Conservation (phyloP, 257 asterid genomes). For the Penstemon newberryi region DNA sequence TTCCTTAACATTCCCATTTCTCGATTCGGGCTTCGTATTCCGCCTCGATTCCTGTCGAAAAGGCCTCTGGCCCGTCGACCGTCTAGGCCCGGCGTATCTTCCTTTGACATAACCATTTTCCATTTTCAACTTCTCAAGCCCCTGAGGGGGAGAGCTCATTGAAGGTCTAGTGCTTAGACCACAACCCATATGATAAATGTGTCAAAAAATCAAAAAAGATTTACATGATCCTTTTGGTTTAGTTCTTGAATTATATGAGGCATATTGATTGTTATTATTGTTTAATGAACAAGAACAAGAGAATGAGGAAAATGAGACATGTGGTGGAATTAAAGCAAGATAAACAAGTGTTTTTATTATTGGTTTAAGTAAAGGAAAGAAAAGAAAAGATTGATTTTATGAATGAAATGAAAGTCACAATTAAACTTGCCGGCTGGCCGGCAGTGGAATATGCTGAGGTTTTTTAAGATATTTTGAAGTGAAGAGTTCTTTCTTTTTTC, state of each 20-base stretch:
- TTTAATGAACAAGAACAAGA: slow-evolving; percentile 40
- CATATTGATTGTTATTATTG: slow-evolving; percentile 6
- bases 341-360: not conserved
- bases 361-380: not conserved
- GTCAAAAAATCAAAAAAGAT: not conserved
- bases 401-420: not conserved
- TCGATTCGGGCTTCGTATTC: slow-evolving; percentile 29
- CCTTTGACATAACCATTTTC: slow-evolving; percentile 49
- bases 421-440: slow-evolving; percentile 38
- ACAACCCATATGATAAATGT: slow-evolving; percentile 51
- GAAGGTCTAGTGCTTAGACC: slow-evolving; percentile 46
- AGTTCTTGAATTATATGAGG: slow-evolving; percentile 10
- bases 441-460: slow-evolving; percentile 21
- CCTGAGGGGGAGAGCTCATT: slow-evolving; percentile 40
- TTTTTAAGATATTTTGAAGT: not conserved
- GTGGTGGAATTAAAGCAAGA: slow-evolving; percentile 28
- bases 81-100: slow-evolving; percentile 36
- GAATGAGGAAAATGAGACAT: slow-evolving; percentile 34
- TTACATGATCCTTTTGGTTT: not conserved
- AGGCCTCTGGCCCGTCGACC: slow-evolving; percentile 44
- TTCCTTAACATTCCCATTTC: slow-evolving; percentile 32
- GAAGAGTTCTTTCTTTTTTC: slow-evolving; percentile 6
- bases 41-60: slow-evolving; percentile 24
- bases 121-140: slow-evolving; percentile 53
- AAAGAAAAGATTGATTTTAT: slow-evolving; percentile 18